A percentile compares a stretch with the other conserved stretches of the same genome.
Evolutionary conservation across 208 protist species (phyloP).

Genomic region (Herpetomonas samuelpessoai): DNA sequence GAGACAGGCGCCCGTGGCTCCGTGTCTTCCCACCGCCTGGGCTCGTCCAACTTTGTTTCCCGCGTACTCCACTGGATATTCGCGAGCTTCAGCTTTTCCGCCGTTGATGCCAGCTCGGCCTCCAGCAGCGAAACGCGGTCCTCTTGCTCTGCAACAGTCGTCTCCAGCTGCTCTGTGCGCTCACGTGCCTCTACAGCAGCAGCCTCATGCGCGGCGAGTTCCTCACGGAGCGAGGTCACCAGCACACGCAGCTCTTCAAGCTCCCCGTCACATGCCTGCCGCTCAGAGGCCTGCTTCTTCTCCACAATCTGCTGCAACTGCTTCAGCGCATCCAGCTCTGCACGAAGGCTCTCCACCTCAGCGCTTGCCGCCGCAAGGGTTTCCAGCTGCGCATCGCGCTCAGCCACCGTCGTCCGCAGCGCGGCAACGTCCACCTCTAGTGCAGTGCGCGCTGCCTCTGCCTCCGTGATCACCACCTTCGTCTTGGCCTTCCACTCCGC

Average conservation of each 20-base stretch:
- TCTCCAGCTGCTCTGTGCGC: slow-evolving; percentile 19
- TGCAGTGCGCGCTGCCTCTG: slow-evolving; percentile 16
- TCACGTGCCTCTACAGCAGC: slow-evolving; percentile 6
- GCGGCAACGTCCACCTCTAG: slow-evolving; percentile 3
- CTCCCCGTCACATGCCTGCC: too few relatives aligned
- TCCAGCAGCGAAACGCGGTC: slow-evolving; percentile 6
- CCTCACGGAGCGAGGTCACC: slow-evolving; percentile 16
- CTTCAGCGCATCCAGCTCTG: slow-evolving; percentile 4
- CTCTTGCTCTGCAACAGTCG: not conserved
- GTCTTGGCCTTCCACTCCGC: slow-evolving; percentile 23
- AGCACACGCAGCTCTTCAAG: slow-evolving; percentile 23
- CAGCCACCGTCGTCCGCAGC: not conserved
- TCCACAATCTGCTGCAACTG: too few relatives aligned
- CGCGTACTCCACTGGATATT: too few relatives aligned
- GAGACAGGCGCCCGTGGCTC: too few relatives aligned
- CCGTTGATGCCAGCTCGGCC: not conserved
- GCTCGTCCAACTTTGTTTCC: too few relatives aligned
- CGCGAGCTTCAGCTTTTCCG: too few relatives aligned
- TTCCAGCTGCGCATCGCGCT: not conserved
- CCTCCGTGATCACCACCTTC: slow-evolving; percentile 17
- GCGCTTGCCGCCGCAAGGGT: not conserved
- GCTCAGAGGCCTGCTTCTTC: too few relatives aligned
- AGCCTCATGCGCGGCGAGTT: slow-evolving; percentile 12
- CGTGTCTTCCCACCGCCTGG: too few relatives aligned
- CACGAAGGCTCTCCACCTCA: not conserved